These are phyloP conservation scores for Middelhovenomyces tepae DNA, from an alignment of 805 yeast genomes.

Conservation along the genomic window DNA sequence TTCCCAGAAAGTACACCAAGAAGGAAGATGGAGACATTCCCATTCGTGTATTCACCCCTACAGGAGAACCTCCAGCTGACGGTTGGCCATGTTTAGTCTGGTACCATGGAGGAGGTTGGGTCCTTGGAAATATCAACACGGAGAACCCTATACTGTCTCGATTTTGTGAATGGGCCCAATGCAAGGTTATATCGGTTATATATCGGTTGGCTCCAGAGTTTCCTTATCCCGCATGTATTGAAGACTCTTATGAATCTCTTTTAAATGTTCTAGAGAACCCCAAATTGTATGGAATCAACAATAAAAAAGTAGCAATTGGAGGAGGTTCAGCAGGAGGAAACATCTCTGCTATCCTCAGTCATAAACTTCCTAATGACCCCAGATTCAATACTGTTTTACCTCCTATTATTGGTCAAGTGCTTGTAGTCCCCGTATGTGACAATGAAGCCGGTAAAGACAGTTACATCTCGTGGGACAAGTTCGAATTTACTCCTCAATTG, in stretches of 20 bases:
- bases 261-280: slow-evolving; percentile 7
- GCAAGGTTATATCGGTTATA: slow-evolving; percentile 35
- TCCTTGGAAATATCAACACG: slow-evolving; percentile 31
- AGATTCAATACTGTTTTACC: no score
- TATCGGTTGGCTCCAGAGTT: slow-evolving; percentile 39
- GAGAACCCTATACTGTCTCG: slow-evolving; percentile 37
- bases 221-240: slow-evolving; percentile 37
- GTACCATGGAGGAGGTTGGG: slow-evolving; percentile 41
- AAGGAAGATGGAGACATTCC: no score
- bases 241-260: slow-evolving; percentile 33
- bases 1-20: slow-evolving; percentile 29
- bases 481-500: no score
- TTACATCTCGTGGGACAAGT: slow-evolving; percentile 34
- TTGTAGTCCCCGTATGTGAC: no score
- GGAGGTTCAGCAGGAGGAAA: no score
- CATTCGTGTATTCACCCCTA: slow-evolving; percentile 32
- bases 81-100: slow-evolving; percentile 33
- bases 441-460: slow-evolving; percentile 30
- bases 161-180: slow-evolving; percentile 28
- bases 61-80: slow-evolving; percentile 25
- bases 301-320: not conserved
- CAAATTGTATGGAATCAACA: slow-evolving; percentile 1
- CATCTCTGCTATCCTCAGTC: no score
- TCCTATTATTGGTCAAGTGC: no score
- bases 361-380: no score